Percentiles rank a stretch among this genome's conserved stretches.
These are phyloP conservation scores for Berkeleyomyces basicola DNA, from an alignment of 2,329 filamentous ascomycete genomes.

Conservation along the genomic window DNA sequence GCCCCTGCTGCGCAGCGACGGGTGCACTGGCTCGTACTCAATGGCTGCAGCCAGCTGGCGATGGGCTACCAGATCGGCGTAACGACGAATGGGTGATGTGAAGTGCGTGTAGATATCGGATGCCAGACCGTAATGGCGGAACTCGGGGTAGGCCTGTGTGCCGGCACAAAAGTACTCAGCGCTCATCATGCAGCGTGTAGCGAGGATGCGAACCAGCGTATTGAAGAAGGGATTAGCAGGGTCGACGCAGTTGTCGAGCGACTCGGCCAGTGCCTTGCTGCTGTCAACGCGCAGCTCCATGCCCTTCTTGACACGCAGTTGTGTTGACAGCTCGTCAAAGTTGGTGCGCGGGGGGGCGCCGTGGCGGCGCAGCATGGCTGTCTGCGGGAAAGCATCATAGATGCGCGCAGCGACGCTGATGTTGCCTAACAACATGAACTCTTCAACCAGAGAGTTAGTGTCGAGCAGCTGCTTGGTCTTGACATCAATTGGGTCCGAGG, in stretches of 20 bases:
- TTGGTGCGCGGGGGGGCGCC: conserved; percentile 85
- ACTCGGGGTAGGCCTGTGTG: conserved; percentile 82
- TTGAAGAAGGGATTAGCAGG: conserved; percentile 86
- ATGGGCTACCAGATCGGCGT: conserved; percentile 91
- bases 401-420: conserved; percentile 83
- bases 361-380: conserved; percentile 83
- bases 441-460: conserved; percentile 94
- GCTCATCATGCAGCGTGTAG: conserved; percentile 97
- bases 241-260: conserved; percentile 72
- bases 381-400: conserved; percentile 84
- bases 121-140: conserved; percentile 91
- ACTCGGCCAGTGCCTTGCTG: conserved; percentile 85
- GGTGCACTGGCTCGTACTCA: conserved; percentile 74
- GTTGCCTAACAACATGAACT: conserved; percentile 99
- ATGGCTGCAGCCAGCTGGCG: conserved; percentile 91
- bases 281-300: conserved; percentile 70
- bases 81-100: conserved; percentile 89
- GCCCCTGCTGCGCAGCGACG: conserved; percentile 61
- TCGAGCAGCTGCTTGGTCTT: conserved; percentile 89
- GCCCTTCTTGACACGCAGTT: conserved; percentile 73
- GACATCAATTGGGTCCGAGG: conserved; percentile 87
- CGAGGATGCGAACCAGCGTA: conserved; percentile 91
- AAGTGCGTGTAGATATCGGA: conserved; percentile 98
- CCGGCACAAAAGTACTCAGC: conserved; percentile 97
- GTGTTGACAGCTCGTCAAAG: conserved; percentile 84